Evolutionary conservation across 2,329 filamentous ascomycete species (phyloP).

Genomic region (Phoma sp.): DNA sequence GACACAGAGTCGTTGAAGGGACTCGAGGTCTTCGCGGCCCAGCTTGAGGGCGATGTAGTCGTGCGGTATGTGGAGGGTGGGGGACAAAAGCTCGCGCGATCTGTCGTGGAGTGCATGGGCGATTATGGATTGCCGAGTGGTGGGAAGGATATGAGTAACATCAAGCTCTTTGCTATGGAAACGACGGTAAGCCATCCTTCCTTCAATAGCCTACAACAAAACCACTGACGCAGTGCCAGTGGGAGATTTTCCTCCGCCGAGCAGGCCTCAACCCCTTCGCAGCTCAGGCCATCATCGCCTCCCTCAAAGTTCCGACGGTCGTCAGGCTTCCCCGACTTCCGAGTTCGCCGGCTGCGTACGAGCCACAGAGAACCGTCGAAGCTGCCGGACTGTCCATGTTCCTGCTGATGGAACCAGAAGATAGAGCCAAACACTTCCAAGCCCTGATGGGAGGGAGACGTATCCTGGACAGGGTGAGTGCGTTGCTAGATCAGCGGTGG

Average conservation of each 20-base stretch:
- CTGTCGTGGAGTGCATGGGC: constrained; percentile 41
- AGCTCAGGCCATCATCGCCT: constrained; percentile 67
- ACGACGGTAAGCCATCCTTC: constrained; percentile 50
- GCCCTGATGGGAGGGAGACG: constrained; percentile 60
- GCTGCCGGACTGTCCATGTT: constrained; percentile 60
- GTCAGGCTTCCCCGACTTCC: constrained; percentile 12
- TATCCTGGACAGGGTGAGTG: constrained; percentile 61
- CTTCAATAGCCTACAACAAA: background rate
- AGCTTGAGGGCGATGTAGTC: constrained; percentile 48
- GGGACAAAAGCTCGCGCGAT: constrained; percentile 47
- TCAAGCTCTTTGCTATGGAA: constrained; percentile 61
- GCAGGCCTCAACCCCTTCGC: constrained; percentile 75
- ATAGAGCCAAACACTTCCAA: constrained; percentile 60
- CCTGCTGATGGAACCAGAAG: constrained; percentile 60
- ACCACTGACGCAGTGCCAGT: constrained; percentile 38
- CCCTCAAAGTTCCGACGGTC: constrained; percentile 32
- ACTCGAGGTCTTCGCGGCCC: constrained; percentile 58
- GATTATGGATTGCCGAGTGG: constrained; percentile 43
- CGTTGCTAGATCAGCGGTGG: constrained; percentile 61
- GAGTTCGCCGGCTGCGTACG: constrained; percentile 3
- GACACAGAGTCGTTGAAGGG: constrained; percentile 57
- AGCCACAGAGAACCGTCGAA: background rate
- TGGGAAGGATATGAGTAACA: constrained; percentile 36
- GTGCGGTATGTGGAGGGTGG: constrained; percentile 51
- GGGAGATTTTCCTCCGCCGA: constrained; percentile 71